Evolutionary conservation across 2,329 filamentous ascomycete genomes (phyloP).

Genomic region (Xylariales sp.): DNA sequence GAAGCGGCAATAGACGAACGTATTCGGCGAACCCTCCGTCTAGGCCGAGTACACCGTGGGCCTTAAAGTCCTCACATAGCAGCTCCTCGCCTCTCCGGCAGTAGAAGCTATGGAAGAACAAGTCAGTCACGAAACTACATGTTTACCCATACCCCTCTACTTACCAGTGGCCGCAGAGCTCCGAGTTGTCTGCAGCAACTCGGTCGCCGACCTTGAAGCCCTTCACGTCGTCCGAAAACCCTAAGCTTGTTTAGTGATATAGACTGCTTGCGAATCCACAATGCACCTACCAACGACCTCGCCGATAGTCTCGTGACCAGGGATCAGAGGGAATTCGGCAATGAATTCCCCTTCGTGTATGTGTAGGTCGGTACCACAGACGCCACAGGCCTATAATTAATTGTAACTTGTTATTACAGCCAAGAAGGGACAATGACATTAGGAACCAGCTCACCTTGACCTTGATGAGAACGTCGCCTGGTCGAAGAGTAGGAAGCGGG

Average conservation of each 20-base stretch:
- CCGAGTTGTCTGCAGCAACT: conserved; percentile 72
- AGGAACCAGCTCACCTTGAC: conserved; percentile 63
- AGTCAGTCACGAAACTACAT: conserved; percentile 28
- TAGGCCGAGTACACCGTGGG: conserved; percentile 71
- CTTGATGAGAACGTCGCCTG: conserved; percentile 72
- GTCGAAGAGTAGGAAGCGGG: conserved; percentile 69
- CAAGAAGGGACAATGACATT: neutral
- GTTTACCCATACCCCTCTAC: conserved; percentile 9
- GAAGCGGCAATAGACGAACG: conserved; percentile 42
- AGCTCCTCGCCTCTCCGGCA: conserved; percentile 75
- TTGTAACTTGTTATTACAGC: conserved; percentile 38
- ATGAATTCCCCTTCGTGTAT: conserved; percentile 77
- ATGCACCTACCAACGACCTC: conserved; percentile 63
- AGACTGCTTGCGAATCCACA: neutral
- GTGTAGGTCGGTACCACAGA: conserved; percentile 58
- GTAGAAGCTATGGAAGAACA: conserved; percentile 63
- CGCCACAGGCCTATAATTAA: conserved; percentile 47
- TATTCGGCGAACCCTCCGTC: conserved; percentile 81
- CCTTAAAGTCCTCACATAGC: conserved; percentile 76
- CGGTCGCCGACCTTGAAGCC: conserved; percentile 71
- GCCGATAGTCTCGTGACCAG: conserved; percentile 76
- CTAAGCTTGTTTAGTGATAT: conserved; percentile 38
- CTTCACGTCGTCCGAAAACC: conserved; percentile 62
- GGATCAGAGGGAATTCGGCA: conserved; percentile 72
- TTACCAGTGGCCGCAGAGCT: conserved; percentile 74